phyloP scores from a whole-genome alignment of 129 eudicot species.

The Ambrosia artemisiifolia region DNA sequence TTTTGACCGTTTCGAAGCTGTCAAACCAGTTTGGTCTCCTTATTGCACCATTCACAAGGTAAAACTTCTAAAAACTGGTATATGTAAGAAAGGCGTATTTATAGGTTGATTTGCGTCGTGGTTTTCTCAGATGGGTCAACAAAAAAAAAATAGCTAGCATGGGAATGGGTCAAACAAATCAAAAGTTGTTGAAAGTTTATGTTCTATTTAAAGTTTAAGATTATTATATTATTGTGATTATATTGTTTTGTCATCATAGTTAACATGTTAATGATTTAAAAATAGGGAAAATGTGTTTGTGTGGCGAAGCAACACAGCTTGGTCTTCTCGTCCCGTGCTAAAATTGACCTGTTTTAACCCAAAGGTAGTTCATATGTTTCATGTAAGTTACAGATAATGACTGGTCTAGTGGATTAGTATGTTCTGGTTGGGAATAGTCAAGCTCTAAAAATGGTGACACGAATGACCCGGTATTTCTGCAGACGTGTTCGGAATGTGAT shows the following conservation, averaged over 20 bases:
- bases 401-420: conserved; percentile 88
- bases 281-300: too few species aligned
- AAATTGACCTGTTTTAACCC: too few species aligned
- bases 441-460: conserved; percentile 57
- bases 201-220: background rate
- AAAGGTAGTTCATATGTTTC: too few species aligned
- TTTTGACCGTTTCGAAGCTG: conserved; percentile 72
- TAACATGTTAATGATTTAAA: too few species aligned
- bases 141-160: background rate
- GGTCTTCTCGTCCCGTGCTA: too few species aligned
- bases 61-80: background rate
- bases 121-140: background rate
- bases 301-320: too few species aligned
- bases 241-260: too few species aligned
- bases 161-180: background rate
- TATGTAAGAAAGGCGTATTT: background rate
- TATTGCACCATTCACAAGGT: conserved; percentile 97
- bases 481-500: conserved; percentile 75
- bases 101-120: background rate
- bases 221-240: background rate
- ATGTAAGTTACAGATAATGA: conserved; percentile 50
- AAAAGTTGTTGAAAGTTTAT: background rate
- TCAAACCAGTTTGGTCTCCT: conserved; percentile 78
- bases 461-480: conserved; percentile 78
- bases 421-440: conserved; percentile 42